A percentile compares a stretch with the other conserved stretches of the same genome.
Conservation (phyloP, 352 stramenopile species). For the Phytophthora agathidicida region DNA sequence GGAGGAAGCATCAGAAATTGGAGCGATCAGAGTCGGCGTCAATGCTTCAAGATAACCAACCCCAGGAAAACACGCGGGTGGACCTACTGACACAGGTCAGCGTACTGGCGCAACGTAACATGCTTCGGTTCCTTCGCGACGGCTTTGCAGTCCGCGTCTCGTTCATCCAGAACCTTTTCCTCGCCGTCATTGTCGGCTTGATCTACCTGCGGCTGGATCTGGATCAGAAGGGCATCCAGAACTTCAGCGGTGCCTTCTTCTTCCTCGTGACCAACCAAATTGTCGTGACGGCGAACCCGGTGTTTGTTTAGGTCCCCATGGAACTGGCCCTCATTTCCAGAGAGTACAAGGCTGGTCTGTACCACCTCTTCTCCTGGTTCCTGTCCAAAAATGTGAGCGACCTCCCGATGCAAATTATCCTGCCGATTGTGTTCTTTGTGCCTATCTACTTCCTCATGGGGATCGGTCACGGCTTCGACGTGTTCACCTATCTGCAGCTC, state of each 20-base stretch:
- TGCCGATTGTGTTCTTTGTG: conserved; percentile 37
- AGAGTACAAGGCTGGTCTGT: conserved; percentile 38
- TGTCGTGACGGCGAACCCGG: conserved; percentile 36
- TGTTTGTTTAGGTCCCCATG: conserved; percentile 35
- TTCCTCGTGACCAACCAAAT: conserved; percentile 46
- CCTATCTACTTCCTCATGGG: conserved; percentile 39
- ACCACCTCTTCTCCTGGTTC: conserved; percentile 37
- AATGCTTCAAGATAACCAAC: too few relatives aligned
- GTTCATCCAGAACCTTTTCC: conserved; percentile 36
- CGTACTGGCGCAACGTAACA: conserved; percentile 34
- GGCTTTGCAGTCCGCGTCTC: conserved; percentile 22
- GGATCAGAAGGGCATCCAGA: conserved; percentile 32
- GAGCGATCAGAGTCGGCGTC: too few relatives aligned
- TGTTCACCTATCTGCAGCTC: conserved; percentile 35
- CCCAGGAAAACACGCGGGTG: conserved; percentile 16
- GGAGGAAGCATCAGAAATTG: conserved; percentile 23
- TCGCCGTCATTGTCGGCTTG: conserved; percentile 32
- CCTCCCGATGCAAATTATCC: conserved; percentile 34
- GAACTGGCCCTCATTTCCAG: conserved; percentile 39
- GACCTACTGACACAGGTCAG: conserved; percentile 14
- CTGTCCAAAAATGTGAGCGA: conserved; percentile 48
- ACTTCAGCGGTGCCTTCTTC: conserved; percentile 40
- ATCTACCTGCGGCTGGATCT: conserved; percentile 41
- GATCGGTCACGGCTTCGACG: too few relatives aligned
- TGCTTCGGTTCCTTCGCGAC: conserved; percentile 31